Base-by-base conservation (phyloP, 441 rosid genomes). In the Euphorbia corollata region DNA sequence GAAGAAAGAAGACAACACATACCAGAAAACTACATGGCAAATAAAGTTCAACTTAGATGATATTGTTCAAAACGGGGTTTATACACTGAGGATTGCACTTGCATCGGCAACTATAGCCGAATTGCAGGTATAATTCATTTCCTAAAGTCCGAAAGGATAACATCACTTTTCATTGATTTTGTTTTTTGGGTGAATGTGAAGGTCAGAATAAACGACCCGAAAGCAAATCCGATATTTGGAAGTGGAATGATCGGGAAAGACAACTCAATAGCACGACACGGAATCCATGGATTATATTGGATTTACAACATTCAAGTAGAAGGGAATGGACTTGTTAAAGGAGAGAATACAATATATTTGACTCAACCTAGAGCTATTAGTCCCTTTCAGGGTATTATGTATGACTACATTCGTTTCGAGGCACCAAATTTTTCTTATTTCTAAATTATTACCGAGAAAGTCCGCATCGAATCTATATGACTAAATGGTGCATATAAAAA, bases 201-300 rank as follows among this genome's bases (percentile, higher is more conserved):
- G 84, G 84, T 89, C 75, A 83, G 91, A 39, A 68, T 93, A 20
- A 91, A 91, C 45, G 83, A 87, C 27, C 75, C 78, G 12, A 79
- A 61, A 50, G 73, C 82, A n/a, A 63, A 16, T 13, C 88, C 83
- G 5, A 20, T 81, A 22, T 94, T 84, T 69, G 75, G 96, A 1
- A 94, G 89, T 0, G 92, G 94, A 59, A 59, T 77, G 57, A 86
- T 91, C 16, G 98, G 98, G 54, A 89, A 84, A 69, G 99, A 91
- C 73, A 94, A 94, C 69, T 60, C 98, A 0, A 86, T 94, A 18
- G 88, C 99, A 22, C 87, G 99, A 72, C 97, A 94, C 66, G 99
- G 99, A 32, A 85, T 88, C 71, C 98, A 84, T 70, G 98, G 98
- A 61, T 76, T 89, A 15, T 89, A 89, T 77, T 80, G 98, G 83